Evolutionary conservation across 441 rosid species (phyloP).

Genomic region (Brassica hybrid): DNA sequence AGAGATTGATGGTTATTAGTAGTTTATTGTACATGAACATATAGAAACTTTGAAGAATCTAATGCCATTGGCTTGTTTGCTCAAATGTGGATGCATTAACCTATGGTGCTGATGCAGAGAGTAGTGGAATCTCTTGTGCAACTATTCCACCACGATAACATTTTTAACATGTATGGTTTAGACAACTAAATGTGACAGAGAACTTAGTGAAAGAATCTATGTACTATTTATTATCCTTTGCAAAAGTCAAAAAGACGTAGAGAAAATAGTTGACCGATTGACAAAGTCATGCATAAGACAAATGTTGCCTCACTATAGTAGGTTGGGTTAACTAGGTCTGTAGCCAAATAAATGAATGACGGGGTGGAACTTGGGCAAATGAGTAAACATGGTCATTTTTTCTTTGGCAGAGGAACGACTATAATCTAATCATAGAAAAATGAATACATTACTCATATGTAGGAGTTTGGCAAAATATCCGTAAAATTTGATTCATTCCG

Average conservation of each 20-base stretch:
- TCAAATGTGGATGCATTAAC: slow-evolving; percentile 13
- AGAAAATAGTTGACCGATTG: slow-evolving; percentile 8
- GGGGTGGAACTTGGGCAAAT: too few relatives aligned
- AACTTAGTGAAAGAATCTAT: background rate
- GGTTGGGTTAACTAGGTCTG: background rate
- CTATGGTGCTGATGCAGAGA: slow-evolving; percentile 6
- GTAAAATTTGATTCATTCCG: too few relatives aligned
- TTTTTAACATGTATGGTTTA: background rate
- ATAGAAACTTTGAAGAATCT: slow-evolving; percentile 30
- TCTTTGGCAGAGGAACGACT: too few relatives aligned
- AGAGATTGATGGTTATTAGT: slow-evolving; percentile 22
- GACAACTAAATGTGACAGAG: background rate
- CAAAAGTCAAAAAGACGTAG: slow-evolving; percentile 17
- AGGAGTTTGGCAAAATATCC: too few relatives aligned
- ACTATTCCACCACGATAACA: slow-evolving; percentile 13
- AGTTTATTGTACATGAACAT: slow-evolving; percentile 17
- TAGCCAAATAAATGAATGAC: background rate
- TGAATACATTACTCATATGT: too few relatives aligned
- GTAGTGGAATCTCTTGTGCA: slow-evolving; percentile 15
- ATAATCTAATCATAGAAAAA: too few relatives aligned
- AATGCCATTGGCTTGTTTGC: slow-evolving; percentile 30
- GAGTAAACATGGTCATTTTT: too few relatives aligned
- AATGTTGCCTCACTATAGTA: background rate
- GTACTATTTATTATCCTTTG: background rate
- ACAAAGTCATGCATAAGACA: slow-evolving; percentile 11